Base-by-base conservation (phyloP, 768 basidiomycete species). In the Termitomyces bulborhizus region DNA sequence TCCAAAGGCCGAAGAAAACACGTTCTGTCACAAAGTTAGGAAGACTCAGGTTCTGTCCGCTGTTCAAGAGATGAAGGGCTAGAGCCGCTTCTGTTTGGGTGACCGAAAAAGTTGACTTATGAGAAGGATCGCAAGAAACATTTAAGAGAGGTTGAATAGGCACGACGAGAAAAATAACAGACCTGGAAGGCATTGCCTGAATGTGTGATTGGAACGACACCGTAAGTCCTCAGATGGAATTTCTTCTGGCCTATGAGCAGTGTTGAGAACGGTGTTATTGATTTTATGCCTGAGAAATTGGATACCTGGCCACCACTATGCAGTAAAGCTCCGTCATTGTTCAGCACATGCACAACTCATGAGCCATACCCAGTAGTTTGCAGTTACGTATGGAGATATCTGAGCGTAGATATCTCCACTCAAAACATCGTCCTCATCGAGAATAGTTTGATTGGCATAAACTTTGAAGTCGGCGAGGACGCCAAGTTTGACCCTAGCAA, bases 371-470 rank as follows among this genome's bases (percentile, higher is more conserved):
- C 71, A 73, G 47, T 67, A 71, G 31, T 73, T 73, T 1, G 71
- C 71, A 13, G 70, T 73, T n/a, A 72, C 71, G 50, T 68, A 73
- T 7, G 71, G 72, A 9, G 67, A 70, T 47, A 71, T 66, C 47
- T 66, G 57, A 18, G 48, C 62, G 48, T 62, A 69, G 16, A 73
- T 65, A 56, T 72, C 70, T 12, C 63, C 70, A 43, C 70, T 65
- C 50, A 72, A 55, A 32, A 72, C 66, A 4, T 68, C 63, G 15
- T 58, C 62, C 57, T 73, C 71, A 27, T 69, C 64, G 6, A 71
- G 37, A 18, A 60, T 71, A 2, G 63, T 69, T 51, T 73, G 72
- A 53, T 72, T 65, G 1, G 72, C 66, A 54, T 62, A 72, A 24
- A 72, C 72, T 57, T 73, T 73, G 60, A 70, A 71, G 55, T 72